Conservation (phyloP, 495 filamentous ascomycete species). For the Cladorrhinum samala region DNA sequence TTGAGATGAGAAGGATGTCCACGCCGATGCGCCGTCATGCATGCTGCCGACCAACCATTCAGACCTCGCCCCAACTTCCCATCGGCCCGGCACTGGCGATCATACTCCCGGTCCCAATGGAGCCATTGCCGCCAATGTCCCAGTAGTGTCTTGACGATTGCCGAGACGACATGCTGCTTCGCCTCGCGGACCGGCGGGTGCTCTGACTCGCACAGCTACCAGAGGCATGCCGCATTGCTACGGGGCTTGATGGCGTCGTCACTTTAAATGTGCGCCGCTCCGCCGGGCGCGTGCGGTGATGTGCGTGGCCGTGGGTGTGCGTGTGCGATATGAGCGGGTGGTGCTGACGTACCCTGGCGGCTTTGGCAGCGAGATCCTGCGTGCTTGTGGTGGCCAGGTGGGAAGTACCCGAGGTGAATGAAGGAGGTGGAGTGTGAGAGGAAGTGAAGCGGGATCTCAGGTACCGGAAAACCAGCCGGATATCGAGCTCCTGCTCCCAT, state of each 20-base stretch:
- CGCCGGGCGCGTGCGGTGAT: constrained; percentile 39
- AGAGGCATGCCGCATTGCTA: constrained; percentile 50
- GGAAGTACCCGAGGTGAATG: constrained; percentile 34
- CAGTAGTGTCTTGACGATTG: constrained; percentile 62
- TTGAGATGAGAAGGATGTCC: background rate
- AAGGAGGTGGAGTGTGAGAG: constrained; percentile 27
- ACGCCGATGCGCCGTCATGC: background rate
- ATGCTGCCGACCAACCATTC: background rate
- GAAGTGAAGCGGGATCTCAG: constrained; percentile 64
- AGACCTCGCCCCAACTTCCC: constrained; percentile 72
- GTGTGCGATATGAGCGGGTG: constrained; percentile 66
- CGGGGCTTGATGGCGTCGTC: constrained; percentile 39
- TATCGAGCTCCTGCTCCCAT: constrained; percentile 82
- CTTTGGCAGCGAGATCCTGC: constrained; percentile 66
- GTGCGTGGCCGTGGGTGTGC: constrained; percentile 16
- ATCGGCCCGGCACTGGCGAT: constrained; percentile 59
- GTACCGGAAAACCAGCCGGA: constrained; percentile 83
- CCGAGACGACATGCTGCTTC: constrained; percentile 57
- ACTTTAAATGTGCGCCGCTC: constrained; percentile 49
- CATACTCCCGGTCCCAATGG: constrained; percentile 65
- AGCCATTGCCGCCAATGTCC: constrained; percentile 70
- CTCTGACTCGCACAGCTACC: constrained; percentile 76
- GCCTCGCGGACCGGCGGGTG: constrained; percentile 54
- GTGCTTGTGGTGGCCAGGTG: constrained; percentile 45
- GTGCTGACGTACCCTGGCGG: constrained; percentile 74